These are phyloP conservation scores for Lactarius vividus DNA, from an alignment of 768 basidiomycete species.

Conservation along the genomic window DNA sequence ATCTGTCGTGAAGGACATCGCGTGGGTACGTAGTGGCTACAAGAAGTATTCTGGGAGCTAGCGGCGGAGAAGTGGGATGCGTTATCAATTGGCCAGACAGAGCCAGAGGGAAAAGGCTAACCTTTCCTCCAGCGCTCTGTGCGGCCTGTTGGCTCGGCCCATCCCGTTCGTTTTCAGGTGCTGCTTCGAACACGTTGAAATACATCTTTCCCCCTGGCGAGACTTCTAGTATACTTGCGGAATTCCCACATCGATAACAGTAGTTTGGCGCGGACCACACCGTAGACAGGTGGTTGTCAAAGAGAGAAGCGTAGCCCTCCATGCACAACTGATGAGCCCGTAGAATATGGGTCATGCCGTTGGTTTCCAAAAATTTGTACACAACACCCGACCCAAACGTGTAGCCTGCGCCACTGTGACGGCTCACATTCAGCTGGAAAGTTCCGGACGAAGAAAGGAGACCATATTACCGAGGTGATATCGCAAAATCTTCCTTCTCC, in stretches of 20 bases:
- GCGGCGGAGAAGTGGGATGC: slow-evolving; percentile 14
- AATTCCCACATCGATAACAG: slow-evolving; percentile 97
- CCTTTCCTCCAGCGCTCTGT: slow-evolving; percentile 72
- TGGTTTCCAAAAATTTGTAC: slow-evolving; percentile 93
- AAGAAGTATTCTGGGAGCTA: slow-evolving; percentile 83
- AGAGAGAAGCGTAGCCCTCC: slow-evolving; percentile 98
- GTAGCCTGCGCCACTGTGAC: slow-evolving; percentile 88
- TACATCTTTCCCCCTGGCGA: slow-evolving; percentile 84
- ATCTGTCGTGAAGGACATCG: slow-evolving; percentile 23
- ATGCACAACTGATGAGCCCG: slow-evolving; percentile 99
- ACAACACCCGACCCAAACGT: slow-evolving; percentile 98
- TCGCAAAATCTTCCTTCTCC: slow-evolving; percentile 99
- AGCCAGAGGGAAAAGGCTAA: slow-evolving; percentile 34
- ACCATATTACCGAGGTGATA: slow-evolving; percentile 80
- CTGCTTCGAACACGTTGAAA: slow-evolving; percentile 98
- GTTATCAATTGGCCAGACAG: slow-evolving; percentile 4
- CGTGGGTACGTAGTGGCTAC: slow-evolving; percentile 31
- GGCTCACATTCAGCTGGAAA: slow-evolving; percentile 15
- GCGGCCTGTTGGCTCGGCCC: slow-evolving; percentile 78
- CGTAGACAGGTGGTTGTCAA: slow-evolving; percentile 91
- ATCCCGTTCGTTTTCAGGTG: slow-evolving; percentile 95
- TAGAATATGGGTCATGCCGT: slow-evolving; percentile 95
- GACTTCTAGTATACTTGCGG: slow-evolving; percentile 94
- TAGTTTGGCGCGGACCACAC: slow-evolving; percentile 99
- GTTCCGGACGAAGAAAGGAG: slow-evolving; percentile 23